These are phyloP conservation scores for Colletotrichum lini DNA, from an alignment of 2,329 filamentous ascomycete species.

Conservation along the genomic window DNA sequence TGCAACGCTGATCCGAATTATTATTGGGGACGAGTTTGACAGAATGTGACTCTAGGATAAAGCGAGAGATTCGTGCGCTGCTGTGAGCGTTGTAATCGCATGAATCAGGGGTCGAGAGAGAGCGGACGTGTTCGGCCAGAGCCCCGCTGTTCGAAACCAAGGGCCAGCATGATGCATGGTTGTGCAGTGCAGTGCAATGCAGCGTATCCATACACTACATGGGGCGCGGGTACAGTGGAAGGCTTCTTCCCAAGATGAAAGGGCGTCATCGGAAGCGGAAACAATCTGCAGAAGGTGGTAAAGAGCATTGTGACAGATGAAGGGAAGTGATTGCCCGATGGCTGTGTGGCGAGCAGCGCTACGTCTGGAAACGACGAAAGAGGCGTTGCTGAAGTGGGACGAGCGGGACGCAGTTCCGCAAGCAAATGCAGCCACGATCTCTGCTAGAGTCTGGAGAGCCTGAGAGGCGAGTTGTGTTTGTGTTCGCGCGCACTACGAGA, in stretches of 20 bases:
- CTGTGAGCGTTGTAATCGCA: slow-evolving; percentile 29
- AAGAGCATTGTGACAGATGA: slow-evolving; percentile 14
- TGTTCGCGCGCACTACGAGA: not conserved
- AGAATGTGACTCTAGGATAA: slow-evolving; percentile 4
- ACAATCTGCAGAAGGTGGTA: slow-evolving; percentile 19
- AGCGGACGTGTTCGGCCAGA: slow-evolving; percentile 30
- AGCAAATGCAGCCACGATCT: slow-evolving; percentile 11
- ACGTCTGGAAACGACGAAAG: slow-evolving; percentile 27
- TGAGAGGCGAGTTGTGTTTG: slow-evolving; percentile 14
- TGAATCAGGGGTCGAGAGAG: slow-evolving; percentile 34
- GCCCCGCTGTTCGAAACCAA: slow-evolving; percentile 29
- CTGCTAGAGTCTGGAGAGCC: not conserved
- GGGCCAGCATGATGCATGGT: slow-evolving; percentile 34
- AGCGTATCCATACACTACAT: not conserved
- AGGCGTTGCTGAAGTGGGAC: slow-evolving; percentile 18
- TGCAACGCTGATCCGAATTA: slow-evolving; percentile 30
- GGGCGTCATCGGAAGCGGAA: slow-evolving; percentile 34
- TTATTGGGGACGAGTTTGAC: slow-evolving; percentile 1
- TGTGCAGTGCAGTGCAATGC: slow-evolving; percentile 25
- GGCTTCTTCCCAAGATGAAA: slow-evolving; percentile 2
- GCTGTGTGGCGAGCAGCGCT: slow-evolving; percentile 30
- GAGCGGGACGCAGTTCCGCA: slow-evolving; percentile 22
- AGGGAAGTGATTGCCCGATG: slow-evolving; percentile 7
- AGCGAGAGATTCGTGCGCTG: slow-evolving; percentile 13
- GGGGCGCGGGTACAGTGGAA: slow-evolving; percentile 7